Evolutionary conservation across 768 basidiomycete species (phyloP).

Genomic region (Lactarius hatsudake): DNA sequence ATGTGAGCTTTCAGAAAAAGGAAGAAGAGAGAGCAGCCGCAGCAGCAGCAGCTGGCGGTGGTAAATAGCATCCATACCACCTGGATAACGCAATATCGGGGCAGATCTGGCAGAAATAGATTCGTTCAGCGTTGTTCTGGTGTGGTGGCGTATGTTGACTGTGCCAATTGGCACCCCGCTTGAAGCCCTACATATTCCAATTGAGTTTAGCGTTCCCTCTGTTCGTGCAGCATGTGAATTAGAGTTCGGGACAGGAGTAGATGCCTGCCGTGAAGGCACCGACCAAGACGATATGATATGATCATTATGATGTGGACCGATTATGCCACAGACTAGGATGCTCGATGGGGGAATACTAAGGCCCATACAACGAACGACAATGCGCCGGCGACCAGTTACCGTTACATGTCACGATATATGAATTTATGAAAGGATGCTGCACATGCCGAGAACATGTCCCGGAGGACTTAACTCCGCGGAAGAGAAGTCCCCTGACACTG

Average conservation of each 20-base stretch:
- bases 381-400: slow-evolving; percentile 10
- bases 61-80: slow-evolving; percentile 30
- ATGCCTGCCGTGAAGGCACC: slow-evolving; percentile 2
- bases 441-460: not conserved
- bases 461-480: slow-evolving; percentile 18
- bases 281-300: not conserved
- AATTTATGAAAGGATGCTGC: not conserved
- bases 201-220: not conserved
- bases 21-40: slow-evolving; percentile 33
- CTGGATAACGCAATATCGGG: not conserved
- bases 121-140: slow-evolving; percentile 5
- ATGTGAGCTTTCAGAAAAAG: slow-evolving; percentile 32
- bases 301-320: not conserved
- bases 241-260: slow-evolving; percentile 12
- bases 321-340: slow-evolving; percentile 7
- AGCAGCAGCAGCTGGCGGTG: slow-evolving; percentile 24
- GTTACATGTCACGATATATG: not conserved
- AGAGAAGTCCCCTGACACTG: slow-evolving; percentile 3
- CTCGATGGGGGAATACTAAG: not conserved
- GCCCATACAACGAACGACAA: slow-evolving; percentile 12
- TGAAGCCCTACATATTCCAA: not conserved
- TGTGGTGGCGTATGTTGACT: not conserved
- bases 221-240: not conserved
- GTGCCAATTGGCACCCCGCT: not conserved
- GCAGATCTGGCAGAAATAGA: slow-evolving; percentile 27